Base-by-base conservation (phyloP, 2,329 filamentous ascomycete species). In the Didymella exigua region DNA sequence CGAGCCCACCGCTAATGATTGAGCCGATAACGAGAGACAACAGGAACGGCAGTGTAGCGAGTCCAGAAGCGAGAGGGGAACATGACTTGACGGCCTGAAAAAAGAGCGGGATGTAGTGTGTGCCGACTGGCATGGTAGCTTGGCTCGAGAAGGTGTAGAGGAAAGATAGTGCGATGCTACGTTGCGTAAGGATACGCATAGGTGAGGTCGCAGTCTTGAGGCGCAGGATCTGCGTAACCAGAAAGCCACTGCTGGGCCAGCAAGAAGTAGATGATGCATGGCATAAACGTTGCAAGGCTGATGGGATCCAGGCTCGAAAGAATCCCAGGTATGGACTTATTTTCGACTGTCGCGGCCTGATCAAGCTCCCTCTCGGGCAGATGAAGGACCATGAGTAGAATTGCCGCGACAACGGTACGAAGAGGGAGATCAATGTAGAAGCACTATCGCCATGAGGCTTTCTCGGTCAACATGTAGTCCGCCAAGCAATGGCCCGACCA, bases 401-500 rank as follows among this genome's bases (percentile, higher is more conserved):
- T 42, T 8, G 53, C 19, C 9, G 63, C 37, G 3, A 58, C 47
- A 13, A 63, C 36, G 1, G 31, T 61, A 16, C 66, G 60, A 4
- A 63, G 16, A 3, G 65, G 64, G 9, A 68, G 45, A 29, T 66
- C 67, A 56, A 68, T 58, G 37, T 67, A 67, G 44, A 67, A 67
- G 46, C 67, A 74, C 61, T 60, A 88, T 49, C 86, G 76, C 87
- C 87, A 89, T n/a, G 75, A 79, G 4, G 83, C 79, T 23, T 79
- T 75, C 45, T 83, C 76, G 0, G 86, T 86, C 59, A 89, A 86
- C 14, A 40, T 45, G n/a, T n/a, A n/a, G n/a, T 13, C 58, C 58
- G 29, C 63, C 64, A 31, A 67, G 48, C 19, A 60, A 29, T 5
- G 60, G 61, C 11, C 52, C 59, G 37, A 49, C 24, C 13, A 59